Base-by-base conservation (phyloP, 495 filamentous ascomycete species). In the Pyrenopolyporus hunteri region DNA sequence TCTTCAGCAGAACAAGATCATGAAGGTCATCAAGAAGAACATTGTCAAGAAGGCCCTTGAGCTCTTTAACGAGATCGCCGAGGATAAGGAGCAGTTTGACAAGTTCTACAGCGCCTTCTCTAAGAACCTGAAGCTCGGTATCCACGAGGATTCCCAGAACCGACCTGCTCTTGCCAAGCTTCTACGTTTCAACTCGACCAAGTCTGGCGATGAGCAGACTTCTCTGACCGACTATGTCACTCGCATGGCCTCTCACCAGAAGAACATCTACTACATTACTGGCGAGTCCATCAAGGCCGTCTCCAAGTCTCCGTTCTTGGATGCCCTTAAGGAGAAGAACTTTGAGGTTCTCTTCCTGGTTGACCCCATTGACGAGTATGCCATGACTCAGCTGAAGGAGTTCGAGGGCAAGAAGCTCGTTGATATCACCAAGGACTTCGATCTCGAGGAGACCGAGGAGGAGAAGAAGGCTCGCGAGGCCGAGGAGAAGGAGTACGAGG, bases 1-100 rank as follows among this genome's bases (percentile, higher is more conserved):
- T 56, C 91, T 98, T 43, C 94, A 98, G 82, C 95, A 98, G 84
- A 98, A 98, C 89, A 98, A 98, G 91, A 98, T 98, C 84, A 96
- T 98, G 94, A 98, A 98, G 87, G 94, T 98, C 73, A 98, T 98
- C 87, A 93, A 91, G 84, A 98, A 98, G 92, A 98, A 98, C 88
- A 94, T 98, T 59, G 92, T 98, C 83, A 98, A 98, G 92, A 98
- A 98, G 92, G 90, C 91, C 50, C 90, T 98, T 46, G 94, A 98
- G 84, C 91, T 98, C 78, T 98, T 98, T 88, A 83, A 83, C 61
- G 94, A 98, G 85, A 98, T 98, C 68, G 85, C 95, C 50, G 94
- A 98, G 83, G 95, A 98, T 81, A 93, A 93, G 80, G 94, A 98
- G 85, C 88, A 97, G 74, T 98, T 98, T 79, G 95, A 98, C 85